Evolutionary conservation across 805 yeast species (phyloP).

Genomic region (Ogataea nonfermentans): DNA sequence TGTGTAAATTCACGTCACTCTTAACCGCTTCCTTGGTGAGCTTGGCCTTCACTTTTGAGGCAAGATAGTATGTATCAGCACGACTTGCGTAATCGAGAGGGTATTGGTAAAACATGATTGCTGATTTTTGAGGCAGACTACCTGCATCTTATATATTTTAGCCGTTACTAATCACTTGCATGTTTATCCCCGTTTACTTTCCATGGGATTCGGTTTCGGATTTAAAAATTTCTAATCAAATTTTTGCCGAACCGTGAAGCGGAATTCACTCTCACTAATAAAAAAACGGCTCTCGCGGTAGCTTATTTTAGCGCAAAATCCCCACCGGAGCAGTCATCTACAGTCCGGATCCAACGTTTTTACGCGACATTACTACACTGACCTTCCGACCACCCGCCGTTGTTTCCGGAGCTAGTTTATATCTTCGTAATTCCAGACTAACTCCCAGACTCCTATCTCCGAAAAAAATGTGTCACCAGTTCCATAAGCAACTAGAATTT

Average conservation of each 20-base stretch:
- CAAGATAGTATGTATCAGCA: slow-evolving; percentile 57
- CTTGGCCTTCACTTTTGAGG: slow-evolving; percentile 62
- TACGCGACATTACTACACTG: too few relatives aligned
- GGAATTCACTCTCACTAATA: not conserved
- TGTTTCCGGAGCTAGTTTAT: too few relatives aligned
- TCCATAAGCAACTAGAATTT: not conserved
- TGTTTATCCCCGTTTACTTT: not conserved
- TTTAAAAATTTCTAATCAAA: slow-evolving; percentile 1
- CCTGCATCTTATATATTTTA: not conserved
- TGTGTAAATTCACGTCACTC: slow-evolving; percentile 54
- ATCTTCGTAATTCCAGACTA: too few relatives aligned
- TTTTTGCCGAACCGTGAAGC: not conserved
- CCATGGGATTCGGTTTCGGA: slow-evolving; percentile 8
- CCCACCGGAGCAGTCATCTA: too few relatives aligned
- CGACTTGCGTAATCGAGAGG: slow-evolving; percentile 8
- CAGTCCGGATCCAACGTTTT: too few relatives aligned
- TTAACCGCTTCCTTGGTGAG: slow-evolving; percentile 60
- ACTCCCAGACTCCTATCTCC: too few relatives aligned
- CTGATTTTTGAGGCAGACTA: not conserved
- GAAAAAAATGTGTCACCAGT: too few relatives aligned
- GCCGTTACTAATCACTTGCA: slow-evolving; percentile 2
- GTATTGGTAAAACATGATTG: slow-evolving; percentile 1
- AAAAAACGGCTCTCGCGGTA: not conserved
- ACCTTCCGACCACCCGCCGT: too few relatives aligned
- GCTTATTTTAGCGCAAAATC: too few relatives aligned